A percentile compares a stretch with the other conserved stretches of the same genome.
Conservation (phyloP, 2,329 filamentous ascomycete genomes). For the Sporothrix euskadiensis region DNA sequence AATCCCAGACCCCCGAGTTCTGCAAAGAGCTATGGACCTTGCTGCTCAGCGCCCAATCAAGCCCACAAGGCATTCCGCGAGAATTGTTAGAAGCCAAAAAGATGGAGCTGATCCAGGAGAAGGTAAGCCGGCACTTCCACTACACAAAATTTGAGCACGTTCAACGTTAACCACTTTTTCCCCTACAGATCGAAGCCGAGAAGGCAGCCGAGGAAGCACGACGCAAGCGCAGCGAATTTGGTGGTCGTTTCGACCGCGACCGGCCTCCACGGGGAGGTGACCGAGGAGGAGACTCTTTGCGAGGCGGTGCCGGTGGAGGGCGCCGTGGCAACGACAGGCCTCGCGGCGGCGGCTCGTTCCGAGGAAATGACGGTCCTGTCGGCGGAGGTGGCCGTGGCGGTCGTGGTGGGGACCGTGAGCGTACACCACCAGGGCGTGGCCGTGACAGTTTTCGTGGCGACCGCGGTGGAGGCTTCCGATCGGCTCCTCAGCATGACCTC, state of each 20-base stretch:
- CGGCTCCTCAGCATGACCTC: slow-evolving; percentile 46
- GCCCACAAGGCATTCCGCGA: slow-evolving; percentile 87
- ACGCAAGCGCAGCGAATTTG: slow-evolving; percentile 63
- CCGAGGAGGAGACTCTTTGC: slow-evolving; percentile 55
- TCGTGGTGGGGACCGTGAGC: slow-evolving; percentile 50
- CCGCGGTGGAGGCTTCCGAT: slow-evolving; percentile 42
- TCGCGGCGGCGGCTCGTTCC: slow-evolving; percentile 37
- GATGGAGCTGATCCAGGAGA: slow-evolving; percentile 88
- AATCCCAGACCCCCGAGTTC: slow-evolving; percentile 84
- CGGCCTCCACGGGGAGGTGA: slow-evolving; percentile 38
- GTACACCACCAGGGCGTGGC: slow-evolving; percentile 50
- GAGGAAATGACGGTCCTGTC: slow-evolving; percentile 41
- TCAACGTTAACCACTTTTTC: neutral
- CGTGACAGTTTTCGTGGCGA: slow-evolving; percentile 47
- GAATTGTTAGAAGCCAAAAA: slow-evolving; percentile 97
- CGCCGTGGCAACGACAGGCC: slow-evolving; percentile 46
- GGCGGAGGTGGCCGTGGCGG: slow-evolving; percentile 51
- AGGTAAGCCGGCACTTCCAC: slow-evolving; percentile 57
- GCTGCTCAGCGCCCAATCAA: slow-evolving; percentile 84
- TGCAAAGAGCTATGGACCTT: slow-evolving; percentile 94
- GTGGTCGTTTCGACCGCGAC: slow-evolving; percentile 47
- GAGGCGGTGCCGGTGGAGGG: slow-evolving; percentile 53
- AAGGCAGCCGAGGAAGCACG: slow-evolving; percentile 75
- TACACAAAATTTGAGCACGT: too few relatives aligned
- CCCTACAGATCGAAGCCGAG: slow-evolving; percentile 73